A percentile compares a stretch with the other conserved stretches of the same genome.
Conservation (phyloP, 192 early-diverging fungal species). For the Helicostylum pulchrum region DNA sequence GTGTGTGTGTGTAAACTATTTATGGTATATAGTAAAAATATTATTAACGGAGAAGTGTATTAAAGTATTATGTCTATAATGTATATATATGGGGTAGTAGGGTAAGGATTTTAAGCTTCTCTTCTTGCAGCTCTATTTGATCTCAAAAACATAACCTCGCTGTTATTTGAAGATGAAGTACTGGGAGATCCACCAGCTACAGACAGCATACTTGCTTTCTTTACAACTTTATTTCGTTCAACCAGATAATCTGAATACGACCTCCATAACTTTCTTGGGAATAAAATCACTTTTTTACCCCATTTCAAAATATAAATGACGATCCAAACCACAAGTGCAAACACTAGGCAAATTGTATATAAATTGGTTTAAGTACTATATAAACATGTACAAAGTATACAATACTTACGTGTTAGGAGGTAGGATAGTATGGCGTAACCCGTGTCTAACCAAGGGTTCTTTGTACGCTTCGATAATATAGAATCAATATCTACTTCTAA, state of each 20-base stretch:
- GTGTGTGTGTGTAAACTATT: no score
- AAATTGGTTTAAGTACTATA: neutral
- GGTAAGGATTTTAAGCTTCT: no score
- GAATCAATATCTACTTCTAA: conserved; percentile 35
- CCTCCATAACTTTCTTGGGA: conserved; percentile 13
- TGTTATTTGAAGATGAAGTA: no score
- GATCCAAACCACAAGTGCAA: conserved; percentile 25
- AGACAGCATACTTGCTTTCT: neutral
- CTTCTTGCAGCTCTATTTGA: no score
- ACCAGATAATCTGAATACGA: conserved; percentile 7
- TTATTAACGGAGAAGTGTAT: no score
- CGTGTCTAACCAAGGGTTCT: conserved; percentile 36
- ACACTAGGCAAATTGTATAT: conserved; percentile 9
- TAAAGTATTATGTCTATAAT: no score
- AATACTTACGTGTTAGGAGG: conserved; percentile 29
- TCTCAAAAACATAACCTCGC: no score
- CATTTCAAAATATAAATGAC: conserved; percentile 19
- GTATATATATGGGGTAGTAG: no score
- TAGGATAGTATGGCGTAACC: conserved; percentile 32
- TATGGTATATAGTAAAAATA: no score
- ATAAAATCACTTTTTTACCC: conserved; percentile 9
- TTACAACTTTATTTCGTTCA: conserved; percentile 15
- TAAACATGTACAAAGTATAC: neutral
- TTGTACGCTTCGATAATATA: conserved; percentile 33
- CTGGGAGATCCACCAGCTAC: no score